A percentile compares a stretch with the other conserved stretches of the same genome.
Conservation (phyloP, 257 asterid genomes). For the Verbascum thapsus region DNA sequence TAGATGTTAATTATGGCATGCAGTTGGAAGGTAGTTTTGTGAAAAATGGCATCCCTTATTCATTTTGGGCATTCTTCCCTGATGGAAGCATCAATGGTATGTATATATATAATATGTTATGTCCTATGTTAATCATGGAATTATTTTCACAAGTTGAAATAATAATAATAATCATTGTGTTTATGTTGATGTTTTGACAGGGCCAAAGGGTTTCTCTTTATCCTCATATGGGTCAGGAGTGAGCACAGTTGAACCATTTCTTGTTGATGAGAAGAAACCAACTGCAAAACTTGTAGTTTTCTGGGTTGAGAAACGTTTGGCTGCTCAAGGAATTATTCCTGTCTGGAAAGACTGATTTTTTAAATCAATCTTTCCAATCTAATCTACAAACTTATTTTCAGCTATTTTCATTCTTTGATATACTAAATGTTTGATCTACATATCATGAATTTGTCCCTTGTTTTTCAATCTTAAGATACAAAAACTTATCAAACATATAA, state of each 20-base stretch:
- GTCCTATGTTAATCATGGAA: too few species aligned
- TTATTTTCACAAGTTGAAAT: too few species aligned
- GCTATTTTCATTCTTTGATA: background rate
- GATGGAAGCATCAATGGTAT: slow-evolving; percentile 70
- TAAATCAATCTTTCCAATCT: background rate
- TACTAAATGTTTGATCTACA: background rate
- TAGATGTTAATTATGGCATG: background rate
- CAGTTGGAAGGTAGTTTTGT: too few species aligned
- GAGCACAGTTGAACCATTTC: slow-evolving; percentile 85
- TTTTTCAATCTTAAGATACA: too few species aligned
- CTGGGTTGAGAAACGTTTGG: slow-evolving; percentile 96
- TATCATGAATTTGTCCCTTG: background rate
- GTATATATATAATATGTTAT: background rate
- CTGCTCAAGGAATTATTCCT: slow-evolving; percentile 92
- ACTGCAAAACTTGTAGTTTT: slow-evolving; percentile 72
- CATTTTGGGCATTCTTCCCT: slow-evolving; percentile 92
- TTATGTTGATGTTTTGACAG: slow-evolving; percentile 35
- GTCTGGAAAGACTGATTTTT: slow-evolving; percentile 64
- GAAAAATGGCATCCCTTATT: slow-evolving; percentile 61
- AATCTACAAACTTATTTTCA: background rate
- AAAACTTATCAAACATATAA: too few species aligned
- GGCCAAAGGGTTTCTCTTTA: slow-evolving; percentile 77
- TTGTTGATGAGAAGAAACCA: slow-evolving; percentile 79
- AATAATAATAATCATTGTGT: background rate
- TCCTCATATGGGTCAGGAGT: slow-evolving; percentile 70